These are phyloP conservation scores for Asterella californica DNA, from an alignment of 225 moss, liverwort and hornwort species.

Conservation along the genomic window DNA sequence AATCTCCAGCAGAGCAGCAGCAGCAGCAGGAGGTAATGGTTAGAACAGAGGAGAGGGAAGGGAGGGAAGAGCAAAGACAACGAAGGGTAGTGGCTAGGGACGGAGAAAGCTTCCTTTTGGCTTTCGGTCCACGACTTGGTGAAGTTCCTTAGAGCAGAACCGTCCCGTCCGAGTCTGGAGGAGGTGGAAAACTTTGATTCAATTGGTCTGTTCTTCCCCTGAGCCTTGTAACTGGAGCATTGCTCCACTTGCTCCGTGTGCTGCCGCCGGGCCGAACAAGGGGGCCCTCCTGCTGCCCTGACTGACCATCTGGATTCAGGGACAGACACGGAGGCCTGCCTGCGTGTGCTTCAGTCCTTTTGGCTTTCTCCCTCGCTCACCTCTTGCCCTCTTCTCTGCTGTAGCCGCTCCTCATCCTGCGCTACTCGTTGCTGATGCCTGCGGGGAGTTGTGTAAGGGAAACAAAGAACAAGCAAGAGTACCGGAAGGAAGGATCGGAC, in stretches of 20 bases:
- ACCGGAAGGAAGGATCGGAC: neutral
- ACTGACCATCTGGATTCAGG: slow-evolving; percentile 4
- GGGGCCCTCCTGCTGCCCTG: neutral
- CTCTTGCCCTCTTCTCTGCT: neutral
- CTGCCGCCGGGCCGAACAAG: slow-evolving; percentile 1
- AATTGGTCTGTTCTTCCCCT: neutral
- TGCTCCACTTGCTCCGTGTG: neutral
- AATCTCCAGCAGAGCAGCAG: slow-evolving; percentile 19
- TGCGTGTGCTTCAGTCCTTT: neutral
- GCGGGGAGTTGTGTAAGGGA: neutral
- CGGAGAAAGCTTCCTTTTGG: too few species aligned
- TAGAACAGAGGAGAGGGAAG: neutral
- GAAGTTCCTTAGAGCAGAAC: neutral
- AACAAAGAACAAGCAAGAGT: slow-evolving; percentile 5
- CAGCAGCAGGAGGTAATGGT: too few species aligned
- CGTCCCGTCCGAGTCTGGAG: neutral
- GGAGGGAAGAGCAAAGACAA: neutral
- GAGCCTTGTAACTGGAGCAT: slow-evolving; percentile 6
- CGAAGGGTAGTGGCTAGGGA: neutral
- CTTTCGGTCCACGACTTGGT: too few species aligned
- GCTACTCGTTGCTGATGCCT: neutral
- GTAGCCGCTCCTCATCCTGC: neutral
- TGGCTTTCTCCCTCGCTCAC: neutral
- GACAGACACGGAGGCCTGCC: slow-evolving; percentile 3
- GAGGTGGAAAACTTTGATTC: neutral